phyloP scores from a whole-genome alignment of 2,329 filamentous ascomycete genomes.

The Erysiphe neolycopersici region DNA sequence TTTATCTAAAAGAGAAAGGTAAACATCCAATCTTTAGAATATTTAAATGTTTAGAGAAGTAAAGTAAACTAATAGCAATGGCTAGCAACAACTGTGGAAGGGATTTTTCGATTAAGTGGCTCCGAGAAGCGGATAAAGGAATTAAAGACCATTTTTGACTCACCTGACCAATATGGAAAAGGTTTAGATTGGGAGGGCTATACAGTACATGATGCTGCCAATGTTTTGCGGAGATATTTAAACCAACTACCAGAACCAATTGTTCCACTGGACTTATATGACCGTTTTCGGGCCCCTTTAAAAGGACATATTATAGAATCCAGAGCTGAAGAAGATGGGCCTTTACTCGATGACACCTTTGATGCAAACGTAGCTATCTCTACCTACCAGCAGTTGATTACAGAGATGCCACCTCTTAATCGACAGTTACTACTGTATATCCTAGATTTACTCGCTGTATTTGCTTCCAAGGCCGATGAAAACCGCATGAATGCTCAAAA shows the following conservation, averaged over 20 bases:
- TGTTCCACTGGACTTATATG: slow-evolving; percentile 80
- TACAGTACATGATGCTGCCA: slow-evolving; percentile 93
- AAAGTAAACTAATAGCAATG: slow-evolving; percentile 1
- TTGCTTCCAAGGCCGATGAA: slow-evolving; percentile 84
- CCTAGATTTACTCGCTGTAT: slow-evolving; percentile 81
- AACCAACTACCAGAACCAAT: slow-evolving; percentile 94
- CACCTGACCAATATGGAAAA: slow-evolving; percentile 85
- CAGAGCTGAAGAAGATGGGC: slow-evolving; percentile 38
- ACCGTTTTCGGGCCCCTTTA: slow-evolving; percentile 67
- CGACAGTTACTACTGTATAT: slow-evolving; percentile 88
- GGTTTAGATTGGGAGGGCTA: slow-evolving; percentile 93
- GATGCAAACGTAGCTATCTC: slow-evolving; percentile 50
- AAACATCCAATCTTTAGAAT: slow-evolving; percentile 13
- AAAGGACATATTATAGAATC: slow-evolving; percentile 38
- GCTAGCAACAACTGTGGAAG: slow-evolving; percentile 73
- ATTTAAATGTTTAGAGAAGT: not conserved
- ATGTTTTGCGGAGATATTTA: slow-evolving; percentile 81
- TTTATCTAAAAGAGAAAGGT: slow-evolving; percentile 97
- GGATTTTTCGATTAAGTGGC: slow-evolving; percentile 85
- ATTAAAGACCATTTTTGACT: slow-evolving; percentile 73
- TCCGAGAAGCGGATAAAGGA: slow-evolving; percentile 98
- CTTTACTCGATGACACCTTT: slow-evolving; percentile 47
- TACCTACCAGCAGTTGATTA: slow-evolving; percentile 73
- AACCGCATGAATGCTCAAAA: slow-evolving; percentile 96
- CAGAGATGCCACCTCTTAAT: slow-evolving; percentile 75